Conservation (phyloP, 257 asterid genomes). For the Solanum tarapatanum region DNA sequence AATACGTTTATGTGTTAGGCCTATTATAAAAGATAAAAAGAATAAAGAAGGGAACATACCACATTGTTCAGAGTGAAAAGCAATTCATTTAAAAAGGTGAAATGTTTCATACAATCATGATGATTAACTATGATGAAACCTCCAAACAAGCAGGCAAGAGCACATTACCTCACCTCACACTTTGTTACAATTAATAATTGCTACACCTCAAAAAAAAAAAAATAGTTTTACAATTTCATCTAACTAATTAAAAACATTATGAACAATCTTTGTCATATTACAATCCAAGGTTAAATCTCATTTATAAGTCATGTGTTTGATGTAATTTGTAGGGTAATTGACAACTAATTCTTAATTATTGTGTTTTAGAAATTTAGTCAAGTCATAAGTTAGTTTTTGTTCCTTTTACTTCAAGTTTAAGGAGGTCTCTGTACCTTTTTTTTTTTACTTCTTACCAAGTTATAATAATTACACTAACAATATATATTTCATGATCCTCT, state of each 20-base stretch:
- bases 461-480: neutral
- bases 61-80: neutral
- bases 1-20: rapidly evolving
- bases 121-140: neutral
- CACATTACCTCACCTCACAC: neutral
- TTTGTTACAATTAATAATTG: neutral
- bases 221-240: neutral
- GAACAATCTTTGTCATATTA: neutral
- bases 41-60: neutral
- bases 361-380: neutral
- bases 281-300: neutral
- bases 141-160: neutral
- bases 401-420: neutral
- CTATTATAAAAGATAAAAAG: neutral
- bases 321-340: neutral
- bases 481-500: neutral
- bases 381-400: neutral
- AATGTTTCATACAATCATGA: neutral
- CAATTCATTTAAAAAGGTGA: neutral
- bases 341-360: neutral
- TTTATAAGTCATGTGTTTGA: neutral
- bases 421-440: neutral
- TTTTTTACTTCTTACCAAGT: neutral
- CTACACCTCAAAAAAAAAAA: neutral
- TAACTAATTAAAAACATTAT: no score